Evolutionary conservation across 495 filamentous ascomycete genomes (phyloP), one percentile per base, ranked within the genome.

Genomic region (Annulohypoxylon maeteangense): DNA sequence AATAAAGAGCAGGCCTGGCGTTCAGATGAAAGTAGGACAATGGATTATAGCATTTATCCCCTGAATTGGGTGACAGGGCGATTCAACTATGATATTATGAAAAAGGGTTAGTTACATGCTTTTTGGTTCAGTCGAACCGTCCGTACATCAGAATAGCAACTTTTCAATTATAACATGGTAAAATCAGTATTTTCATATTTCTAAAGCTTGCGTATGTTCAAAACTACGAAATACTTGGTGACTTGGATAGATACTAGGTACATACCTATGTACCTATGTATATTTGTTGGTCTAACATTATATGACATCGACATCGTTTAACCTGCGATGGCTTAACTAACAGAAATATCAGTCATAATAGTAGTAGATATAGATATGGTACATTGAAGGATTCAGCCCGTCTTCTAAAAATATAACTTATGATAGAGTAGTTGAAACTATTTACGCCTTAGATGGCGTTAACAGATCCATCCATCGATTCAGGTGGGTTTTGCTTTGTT

Each of bases 41-140:
- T 45, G 23, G 27, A 59, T 32, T 69, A 44, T 64, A 64, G 29
- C 45, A 59, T 65, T 66, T 18, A 63, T 63, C 50, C 18, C 10
- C 18, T 22, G 0, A 34, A 42, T 12, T 31, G 47, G 47, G n/a
- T 63, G 38, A 60, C 54, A 16, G 38, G 40, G n/a, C 59, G 29
- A 54, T 51, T 31, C 16, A 29, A 25, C 64, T 58, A 64, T 48
- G 58, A 67, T 44, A 29, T 32, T 47, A 64, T 48, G 69, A 61
- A 58, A 48, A 58, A 29, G 54, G 54, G 22, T 64, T 64, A 64
- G 63, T 48, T 25, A 60, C 42, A 63, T 55, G 51, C n/a, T 62
- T 62, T 67, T 44, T 14, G 63, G 64, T 63, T 67, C 64, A 64
- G 14, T 72, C 63, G 59, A 72, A 44, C 69, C 64, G 64, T 67